A percentile compares a stretch with the other conserved stretches of the same genome.
Evolutionary conservation across 805 yeast species (phyloP).

Genomic region (Blastobotrys mokoenaii): DNA sequence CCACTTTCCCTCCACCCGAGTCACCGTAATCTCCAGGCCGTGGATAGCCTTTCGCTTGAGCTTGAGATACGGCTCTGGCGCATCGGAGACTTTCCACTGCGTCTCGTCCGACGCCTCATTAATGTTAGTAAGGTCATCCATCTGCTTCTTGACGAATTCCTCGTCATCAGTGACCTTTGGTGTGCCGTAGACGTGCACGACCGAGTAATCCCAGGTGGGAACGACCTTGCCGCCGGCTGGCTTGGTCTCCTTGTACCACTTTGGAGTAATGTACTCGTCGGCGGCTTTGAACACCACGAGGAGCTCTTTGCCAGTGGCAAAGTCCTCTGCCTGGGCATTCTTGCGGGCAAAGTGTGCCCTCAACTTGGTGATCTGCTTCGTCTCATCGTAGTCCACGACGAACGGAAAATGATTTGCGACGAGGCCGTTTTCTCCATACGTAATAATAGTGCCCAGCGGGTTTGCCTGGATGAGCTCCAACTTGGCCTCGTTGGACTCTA

Average conservation of each 20-base stretch:
- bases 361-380: constrained; percentile 20
- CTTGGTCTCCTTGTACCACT: constrained; percentile 49
- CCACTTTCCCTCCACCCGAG: constrained; percentile 41
- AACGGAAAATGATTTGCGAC: constrained; percentile 55
- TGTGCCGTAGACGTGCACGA: constrained; percentile 48
- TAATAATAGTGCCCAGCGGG: constrained; percentile 44
- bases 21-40: constrained; percentile 48
- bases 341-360: constrained; percentile 48
- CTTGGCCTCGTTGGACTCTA: constrained; percentile 6
- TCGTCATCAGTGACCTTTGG: constrained; percentile 37
- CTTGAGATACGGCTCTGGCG: constrained; percentile 42
- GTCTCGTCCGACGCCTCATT: constrained; percentile 35
- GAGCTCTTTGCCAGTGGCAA: constrained; percentile 31
- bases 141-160: constrained; percentile 38
- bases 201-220: constrained; percentile 64
- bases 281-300: constrained; percentile 45
- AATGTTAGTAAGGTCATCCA: constrained; percentile 38
- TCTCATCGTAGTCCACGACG: constrained; percentile 31
- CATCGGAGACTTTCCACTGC: constrained; percentile 48
- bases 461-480: constrained; percentile 34
- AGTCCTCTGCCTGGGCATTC: constrained; percentile 38
- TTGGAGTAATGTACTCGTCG: constrained; percentile 46
- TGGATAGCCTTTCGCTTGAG: constrained; percentile 41
- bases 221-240: constrained; percentile 49
- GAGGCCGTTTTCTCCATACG: constrained; percentile 30